These are phyloP conservation scores for Peniophora sp. DNA, from an alignment of 1,284 basidiomycete species.

Conservation along the genomic window DNA sequence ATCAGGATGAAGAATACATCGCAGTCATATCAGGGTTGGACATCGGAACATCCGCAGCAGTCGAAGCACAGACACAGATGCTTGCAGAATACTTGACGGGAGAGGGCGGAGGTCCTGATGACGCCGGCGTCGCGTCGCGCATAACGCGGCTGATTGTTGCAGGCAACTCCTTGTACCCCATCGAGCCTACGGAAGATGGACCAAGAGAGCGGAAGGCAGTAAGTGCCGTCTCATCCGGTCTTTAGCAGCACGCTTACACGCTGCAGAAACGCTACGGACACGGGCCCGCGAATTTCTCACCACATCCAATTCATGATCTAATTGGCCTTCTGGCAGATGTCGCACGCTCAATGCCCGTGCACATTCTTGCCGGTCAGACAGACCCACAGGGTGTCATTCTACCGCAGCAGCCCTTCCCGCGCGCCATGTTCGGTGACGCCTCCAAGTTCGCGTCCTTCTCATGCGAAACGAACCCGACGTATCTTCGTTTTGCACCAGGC, in stretches of 20 bases:
- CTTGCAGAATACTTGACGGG: conserved; percentile 84
- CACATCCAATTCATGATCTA: conserved; percentile 68
- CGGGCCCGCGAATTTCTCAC: conserved; percentile 56
- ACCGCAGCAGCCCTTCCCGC: conserved; percentile 91
- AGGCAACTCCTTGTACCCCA: conserved; percentile 73
- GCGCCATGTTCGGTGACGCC: conserved; percentile 81
- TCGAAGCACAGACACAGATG: conserved; percentile 74
- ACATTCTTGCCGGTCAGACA: conserved; percentile 76
- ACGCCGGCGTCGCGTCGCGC: conserved; percentile 57
- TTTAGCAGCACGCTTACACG: conserved; percentile 1
- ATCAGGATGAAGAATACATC: conserved; percentile 60
- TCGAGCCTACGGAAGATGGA: conserved; percentile 41
- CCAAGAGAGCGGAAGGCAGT: conserved; percentile 59
- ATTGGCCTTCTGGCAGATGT: conserved; percentile 70
- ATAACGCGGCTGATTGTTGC: conserved; percentile 82
- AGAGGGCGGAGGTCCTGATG: conserved; percentile 66
- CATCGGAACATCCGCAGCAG: conserved; percentile 48
- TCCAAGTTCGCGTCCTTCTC: conserved; percentile 58
- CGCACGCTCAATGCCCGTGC: conserved; percentile 65
- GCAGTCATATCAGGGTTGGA: conserved; percentile 82
- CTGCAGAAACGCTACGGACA: conserved; percentile 51
- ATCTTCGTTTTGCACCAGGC: conserved; percentile 52
- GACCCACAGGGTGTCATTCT: conserved; percentile 88
- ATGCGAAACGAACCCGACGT: conserved; percentile 88
- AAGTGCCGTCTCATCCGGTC: conserved; percentile 19